Percentiles rank a stretch among this genome's conserved stretches.
phyloP scores from a whole-genome alignment of 345 rosid genomes.

The rapeseed (Brassica napus) region Da-Ae NC_063445.1:4110501-4111000 shows the following conservation, averaged over 20 bases:
- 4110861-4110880: no score
- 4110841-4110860: no score
- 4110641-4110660: conserved; percentile 64
- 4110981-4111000: neutral
- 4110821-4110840: no score
- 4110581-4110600: conserved; percentile 68
- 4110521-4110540: conserved; percentile 59
- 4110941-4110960: neutral
- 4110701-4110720: no score
- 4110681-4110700: neutral
- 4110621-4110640: conserved; percentile 79
- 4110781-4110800: no score
- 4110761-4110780: no score
- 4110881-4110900: neutral
- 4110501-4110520: conserved; percentile 72
- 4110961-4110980: neutral
- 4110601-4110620: conserved; percentile 57
- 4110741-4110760: no score
- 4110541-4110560: conserved; percentile 52
- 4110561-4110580: conserved; percentile 50
- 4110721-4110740: no score
- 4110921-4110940: neutral
- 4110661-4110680: conserved; percentile 64
- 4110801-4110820: no score
- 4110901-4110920: neutral